Evolutionary conservation across 192 early-diverging fungal genomes (phyloP).

Genomic region (Coemansia sp.): DNA sequence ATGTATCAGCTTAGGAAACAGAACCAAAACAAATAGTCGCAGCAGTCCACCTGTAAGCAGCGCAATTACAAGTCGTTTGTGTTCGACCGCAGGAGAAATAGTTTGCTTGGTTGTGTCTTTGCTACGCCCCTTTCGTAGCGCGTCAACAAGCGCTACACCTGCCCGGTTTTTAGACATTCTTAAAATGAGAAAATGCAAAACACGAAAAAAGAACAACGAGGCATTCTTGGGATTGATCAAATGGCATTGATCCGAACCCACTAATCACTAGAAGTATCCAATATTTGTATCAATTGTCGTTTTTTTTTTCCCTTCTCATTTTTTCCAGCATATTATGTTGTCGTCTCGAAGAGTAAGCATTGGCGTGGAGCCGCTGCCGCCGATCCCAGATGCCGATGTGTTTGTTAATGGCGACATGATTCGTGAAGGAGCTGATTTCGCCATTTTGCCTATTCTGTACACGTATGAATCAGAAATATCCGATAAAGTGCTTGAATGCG

Average conservation of each 20-base stretch:
- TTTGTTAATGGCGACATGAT: constrained; percentile 16
- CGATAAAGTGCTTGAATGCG: constrained; percentile 5
- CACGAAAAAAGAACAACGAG: not conserved
- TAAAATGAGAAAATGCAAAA: not conserved
- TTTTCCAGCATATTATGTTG: constrained; percentile 1
- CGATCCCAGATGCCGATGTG: constrained; percentile 23
- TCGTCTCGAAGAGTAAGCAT: constrained; percentile 23
- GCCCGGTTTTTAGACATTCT: not conserved
- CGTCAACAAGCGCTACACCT: constrained; percentile 5
- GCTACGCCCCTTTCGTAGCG: not conserved
- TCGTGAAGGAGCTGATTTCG: constrained; percentile 32
- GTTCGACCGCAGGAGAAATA: not conserved
- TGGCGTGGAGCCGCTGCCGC: constrained; percentile 26
- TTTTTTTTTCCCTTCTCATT: too few relatives aligned
- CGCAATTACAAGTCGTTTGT: constrained; percentile 9
- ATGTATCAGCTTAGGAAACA: constrained; percentile 41
- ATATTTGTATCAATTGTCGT: too few relatives aligned
- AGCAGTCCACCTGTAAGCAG: constrained; percentile 19
- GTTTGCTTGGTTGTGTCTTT: not conserved
- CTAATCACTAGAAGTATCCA: too few relatives aligned
- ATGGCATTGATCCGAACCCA: too few relatives aligned
- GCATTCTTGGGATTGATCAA: too few relatives aligned
- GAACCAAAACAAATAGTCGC: constrained; percentile 48
- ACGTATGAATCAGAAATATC: not conserved
- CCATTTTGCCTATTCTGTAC: constrained; percentile 16